Conservation (phyloP, 2,329 filamentous ascomycete genomes). For the Fusarium penzigii region DNA sequence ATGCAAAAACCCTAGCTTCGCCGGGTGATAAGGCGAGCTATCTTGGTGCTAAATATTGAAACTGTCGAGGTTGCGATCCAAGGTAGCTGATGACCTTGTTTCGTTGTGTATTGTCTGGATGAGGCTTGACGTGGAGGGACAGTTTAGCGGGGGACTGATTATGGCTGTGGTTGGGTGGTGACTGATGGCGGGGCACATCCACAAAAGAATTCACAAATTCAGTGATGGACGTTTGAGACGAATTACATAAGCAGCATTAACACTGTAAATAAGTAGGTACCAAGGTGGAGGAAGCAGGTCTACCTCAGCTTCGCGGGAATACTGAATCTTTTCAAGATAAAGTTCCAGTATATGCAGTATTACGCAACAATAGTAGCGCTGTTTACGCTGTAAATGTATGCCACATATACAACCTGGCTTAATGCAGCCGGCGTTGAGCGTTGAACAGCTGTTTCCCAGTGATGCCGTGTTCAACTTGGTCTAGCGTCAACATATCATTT, state of each 20-base stretch:
- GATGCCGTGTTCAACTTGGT: neutral
- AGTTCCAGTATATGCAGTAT: too few relatives aligned
- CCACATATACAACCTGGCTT: too few relatives aligned
- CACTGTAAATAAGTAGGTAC: too few relatives aligned
- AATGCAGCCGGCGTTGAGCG: neutral
- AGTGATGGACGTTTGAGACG: neutral
- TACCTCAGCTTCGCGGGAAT: too few relatives aligned
- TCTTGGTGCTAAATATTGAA: constrained; percentile 2
- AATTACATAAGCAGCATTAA: neutral
- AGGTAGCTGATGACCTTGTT: constrained; percentile 4
- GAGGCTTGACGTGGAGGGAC: constrained; percentile 30
- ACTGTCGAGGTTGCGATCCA: constrained; percentile 10
- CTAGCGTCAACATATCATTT: too few relatives aligned
- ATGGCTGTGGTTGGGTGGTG: constrained; percentile 11
- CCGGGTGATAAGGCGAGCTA: constrained; percentile 1
- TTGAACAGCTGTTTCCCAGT: neutral
- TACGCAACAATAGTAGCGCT: too few relatives aligned
- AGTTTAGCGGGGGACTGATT: constrained; percentile 28
- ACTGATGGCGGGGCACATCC: constrained; percentile 27
- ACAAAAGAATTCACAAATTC: constrained; percentile 11
- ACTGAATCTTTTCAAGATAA: too few relatives aligned
- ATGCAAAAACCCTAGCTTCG: neutral
- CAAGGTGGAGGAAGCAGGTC: too few relatives aligned
- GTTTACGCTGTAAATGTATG: too few relatives aligned
- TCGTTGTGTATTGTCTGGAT: constrained; percentile 4